phyloP scores from a whole-genome alignment of 805 yeast species.

The Wickerhamomyces mucosus region DNA sequence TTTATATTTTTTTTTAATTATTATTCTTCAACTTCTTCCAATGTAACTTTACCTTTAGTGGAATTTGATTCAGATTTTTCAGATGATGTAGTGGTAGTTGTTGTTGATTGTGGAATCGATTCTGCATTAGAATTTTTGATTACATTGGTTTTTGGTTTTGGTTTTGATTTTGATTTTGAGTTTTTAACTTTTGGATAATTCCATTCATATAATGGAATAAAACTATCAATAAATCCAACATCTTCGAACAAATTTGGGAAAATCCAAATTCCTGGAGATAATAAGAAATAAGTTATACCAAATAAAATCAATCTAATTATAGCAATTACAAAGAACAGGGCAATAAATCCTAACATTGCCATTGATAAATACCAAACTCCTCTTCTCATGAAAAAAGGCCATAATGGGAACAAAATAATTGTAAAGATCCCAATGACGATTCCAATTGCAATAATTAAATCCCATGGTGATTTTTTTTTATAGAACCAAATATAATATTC shows the following conservation, averaged over 20 bases:
- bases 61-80: constrained; percentile 2
- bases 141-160: constrained; percentile 9
- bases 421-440: constrained; percentile 55
- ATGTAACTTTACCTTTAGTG: constrained; percentile 18
- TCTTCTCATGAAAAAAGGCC: constrained; percentile 85
- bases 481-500: constrained; percentile 81
- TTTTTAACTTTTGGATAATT: constrained; percentile 23
- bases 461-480: constrained; percentile 49
- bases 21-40: constrained; percentile 23
- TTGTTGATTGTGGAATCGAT: constrained; percentile 1
- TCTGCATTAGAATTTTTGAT: no score
- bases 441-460: constrained; percentile 27
- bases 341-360: constrained; percentile 64
- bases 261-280: constrained; percentile 81
- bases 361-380: constrained; percentile 89
- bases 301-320: constrained; percentile 69
- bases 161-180: constrained; percentile 13
- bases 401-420: constrained; percentile 77
- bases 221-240: constrained; percentile 88
- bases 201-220: constrained; percentile 68
- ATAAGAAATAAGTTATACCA: constrained; percentile 43
- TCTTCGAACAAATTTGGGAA: constrained; percentile 95
- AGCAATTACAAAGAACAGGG: constrained; percentile 67
- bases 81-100: constrained; percentile 5
- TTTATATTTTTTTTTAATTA: background rate